These are phyloP conservation scores for Penicillium sp. DNA, from an alignment of 2,329 filamentous ascomycete species.

Conservation along the genomic window DNA sequence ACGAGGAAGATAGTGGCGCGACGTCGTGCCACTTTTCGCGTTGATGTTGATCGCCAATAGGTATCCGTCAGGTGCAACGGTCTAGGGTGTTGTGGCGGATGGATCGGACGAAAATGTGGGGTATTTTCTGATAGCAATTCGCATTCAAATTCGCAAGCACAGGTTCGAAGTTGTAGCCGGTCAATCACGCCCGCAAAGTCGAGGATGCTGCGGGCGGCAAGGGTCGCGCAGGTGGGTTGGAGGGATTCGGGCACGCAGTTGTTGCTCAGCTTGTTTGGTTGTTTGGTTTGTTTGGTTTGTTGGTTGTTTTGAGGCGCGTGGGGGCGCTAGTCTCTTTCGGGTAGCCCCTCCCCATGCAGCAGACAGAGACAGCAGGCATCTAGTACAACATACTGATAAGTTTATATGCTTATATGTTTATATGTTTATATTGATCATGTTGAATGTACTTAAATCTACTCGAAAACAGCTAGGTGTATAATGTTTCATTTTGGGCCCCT, in stretches of 20 bases:
- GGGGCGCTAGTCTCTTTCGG: constrained; percentile 41
- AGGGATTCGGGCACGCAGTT: constrained; percentile 41
- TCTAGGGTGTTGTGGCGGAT: not conserved
- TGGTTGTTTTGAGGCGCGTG: constrained; percentile 47
- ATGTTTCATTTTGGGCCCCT: constrained; percentile 7
- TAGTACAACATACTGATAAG: not conserved
- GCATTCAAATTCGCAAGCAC: constrained; percentile 1
- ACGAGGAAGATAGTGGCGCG: constrained; percentile 1
- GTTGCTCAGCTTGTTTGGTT: no score
- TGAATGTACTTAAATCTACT: no score
- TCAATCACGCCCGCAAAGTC: constrained; percentile 18
- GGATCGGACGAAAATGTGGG: not conserved
- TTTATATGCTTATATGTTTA: not conserved
- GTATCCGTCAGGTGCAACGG: constrained; percentile 4
- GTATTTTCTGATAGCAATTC: not conserved
- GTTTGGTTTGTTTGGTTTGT: no score
- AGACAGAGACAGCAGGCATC: not conserved
- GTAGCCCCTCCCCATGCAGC: constrained; percentile 18
- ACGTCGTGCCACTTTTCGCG: constrained; percentile 9
- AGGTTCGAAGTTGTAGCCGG: not conserved
- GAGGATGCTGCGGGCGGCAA: constrained; percentile 27
- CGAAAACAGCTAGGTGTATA: no score
- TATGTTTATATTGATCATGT: no score
- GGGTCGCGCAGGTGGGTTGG: constrained; percentile 29
- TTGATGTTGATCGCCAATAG: constrained; percentile 9